A percentile compares a stretch with the other conserved stretches of the same genome.
Conservation (phyloP, 2,329 filamentous ascomycete genomes). For the Neofusicoccum umdonicola region DNA sequence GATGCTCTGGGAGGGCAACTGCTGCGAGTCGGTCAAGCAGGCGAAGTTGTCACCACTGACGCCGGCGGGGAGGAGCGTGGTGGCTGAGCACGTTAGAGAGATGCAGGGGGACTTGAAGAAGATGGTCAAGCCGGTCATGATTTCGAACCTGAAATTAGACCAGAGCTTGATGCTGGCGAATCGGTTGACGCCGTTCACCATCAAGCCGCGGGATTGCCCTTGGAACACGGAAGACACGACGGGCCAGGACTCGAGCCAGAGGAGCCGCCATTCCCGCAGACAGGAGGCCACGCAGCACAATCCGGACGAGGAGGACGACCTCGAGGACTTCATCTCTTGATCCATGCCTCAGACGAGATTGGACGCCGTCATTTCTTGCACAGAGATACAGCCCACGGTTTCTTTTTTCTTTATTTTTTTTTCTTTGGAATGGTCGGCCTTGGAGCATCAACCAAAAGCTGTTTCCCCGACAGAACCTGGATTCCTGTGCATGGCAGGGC, state of each 20-base stretch:
- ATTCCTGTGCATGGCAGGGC: too few species aligned
- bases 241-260: neutral
- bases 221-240: neutral
- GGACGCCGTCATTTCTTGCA: too few species aligned
- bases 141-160: slow-evolving; percentile 42
- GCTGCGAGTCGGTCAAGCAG: slow-evolving; percentile 41
- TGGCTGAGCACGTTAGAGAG: slow-evolving; percentile 40
- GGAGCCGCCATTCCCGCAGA: neutral
- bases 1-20: slow-evolving; percentile 41
- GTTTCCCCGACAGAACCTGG: too few species aligned
- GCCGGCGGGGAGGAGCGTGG: slow-evolving; percentile 41
- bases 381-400: too few species aligned
- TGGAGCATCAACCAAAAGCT: too few species aligned
- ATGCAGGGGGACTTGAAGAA: slow-evolving; percentile 45
- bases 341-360: neutral
- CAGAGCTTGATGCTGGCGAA: slow-evolving; percentile 28
- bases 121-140: slow-evolving; percentile 36
- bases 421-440: too few species aligned
- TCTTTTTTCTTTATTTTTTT: too few species aligned
- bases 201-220: neutral
- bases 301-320: slow-evolving; percentile 8
- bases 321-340: neutral
- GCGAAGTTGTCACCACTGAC: slow-evolving; percentile 42
- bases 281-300: neutral
- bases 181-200: neutral